Base-by-base conservation (phyloP, 2,329 filamentous ascomycete species). In the Tricladium varicosporioides region DNA sequence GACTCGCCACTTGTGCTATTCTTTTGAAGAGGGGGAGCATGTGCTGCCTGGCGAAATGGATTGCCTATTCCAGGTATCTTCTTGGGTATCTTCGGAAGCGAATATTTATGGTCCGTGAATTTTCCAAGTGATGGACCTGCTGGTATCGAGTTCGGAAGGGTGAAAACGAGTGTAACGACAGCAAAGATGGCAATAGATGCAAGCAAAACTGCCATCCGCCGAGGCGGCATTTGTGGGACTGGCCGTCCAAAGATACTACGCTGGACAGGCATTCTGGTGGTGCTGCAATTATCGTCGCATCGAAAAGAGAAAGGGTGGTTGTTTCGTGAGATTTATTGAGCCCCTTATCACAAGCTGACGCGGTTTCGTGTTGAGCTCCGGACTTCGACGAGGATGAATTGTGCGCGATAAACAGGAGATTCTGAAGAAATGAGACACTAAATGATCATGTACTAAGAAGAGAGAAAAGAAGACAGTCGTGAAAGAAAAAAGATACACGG, bases 1-100 rank as follows among this genome's bases (percentile, higher is more conserved):
- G 88, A 86, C 60, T 88, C 89, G 50, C 87, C 88, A 69, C 83
- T 86, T 5, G 88, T 89, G 69, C 90, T 92, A 71, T 93, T 91
- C 61, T 85, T 83, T 71, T 92, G 88, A 53, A 86, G 81, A 2
- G 87, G 83, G 15, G 89, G 88, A 59, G 85, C 82, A 71, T 95
- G 91, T 10, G 85, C 81, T 16, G 85, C 81, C 43, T 83, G 81
- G 43, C 82, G 80, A 71, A 93, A 92, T 0, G 86, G 88, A 64
- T 87, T 87, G 63, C 82, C 73, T 16, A 76, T 75, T n/a, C 36
- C 36, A 33, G 63, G 51, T 9, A 68, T 51, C 60, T 74, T 72
- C 56, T 76, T 78, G 51, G 67, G 63, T 16, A 80, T 72, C 61
- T 76, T 77, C 18, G 79, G 77, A 27, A 82, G 73, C 13, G 78